Evolutionary conservation across 1,284 basidiomycete species (phyloP), one percentile per base, ranked within the genome.

Genomic region (Ceratobasidium sp.): DNA sequence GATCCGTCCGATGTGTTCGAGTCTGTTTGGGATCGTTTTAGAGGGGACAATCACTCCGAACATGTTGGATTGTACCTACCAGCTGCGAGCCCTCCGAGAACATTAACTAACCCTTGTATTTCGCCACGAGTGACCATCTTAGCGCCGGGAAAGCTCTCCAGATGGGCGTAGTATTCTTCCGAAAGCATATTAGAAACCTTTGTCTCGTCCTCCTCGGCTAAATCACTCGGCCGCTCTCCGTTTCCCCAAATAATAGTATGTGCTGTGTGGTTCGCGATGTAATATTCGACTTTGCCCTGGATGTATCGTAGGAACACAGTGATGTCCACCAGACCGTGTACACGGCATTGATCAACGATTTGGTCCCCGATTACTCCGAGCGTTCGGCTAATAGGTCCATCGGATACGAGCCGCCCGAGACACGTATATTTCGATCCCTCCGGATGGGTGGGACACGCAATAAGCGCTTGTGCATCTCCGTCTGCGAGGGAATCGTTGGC

Each of bases 151-250:
- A 67, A 54, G 15, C 14, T 45, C n/a, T 67, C 65, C 24, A 56
- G 54, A 29, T 67, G 65, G 1, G 51, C 33, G 50, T 51, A 67
- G 19, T 67, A 67, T 33, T 67, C 65, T 22, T 67, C 65, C 7
- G 31, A 54, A 7, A 67, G 36, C 31, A 44, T 22, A 29, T 67
- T 67, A 3, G 11, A 1, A 11, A 24, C 22, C 22, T 22, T 50
- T 19, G 2, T 27, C n/a, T 53, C 47, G 5, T 8, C 15, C 5
- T 45, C 1, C 3, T 27, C 65, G 4, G 19, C 1, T 3, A 67
- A 31, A 4, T 11, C 7, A 8, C 27, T 51, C 4, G 50, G 65
- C 4, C 22, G 36, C n/a, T 67, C 50, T 19, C 41, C n/a, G 50
- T 45, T n/a, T 3, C 19, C 33, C 65, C 65, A 67, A 31, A 53